Evolutionary conservation across 805 yeast genomes (phyloP).

Genomic region (Groenewaldozyma salmanticensis): DNA sequence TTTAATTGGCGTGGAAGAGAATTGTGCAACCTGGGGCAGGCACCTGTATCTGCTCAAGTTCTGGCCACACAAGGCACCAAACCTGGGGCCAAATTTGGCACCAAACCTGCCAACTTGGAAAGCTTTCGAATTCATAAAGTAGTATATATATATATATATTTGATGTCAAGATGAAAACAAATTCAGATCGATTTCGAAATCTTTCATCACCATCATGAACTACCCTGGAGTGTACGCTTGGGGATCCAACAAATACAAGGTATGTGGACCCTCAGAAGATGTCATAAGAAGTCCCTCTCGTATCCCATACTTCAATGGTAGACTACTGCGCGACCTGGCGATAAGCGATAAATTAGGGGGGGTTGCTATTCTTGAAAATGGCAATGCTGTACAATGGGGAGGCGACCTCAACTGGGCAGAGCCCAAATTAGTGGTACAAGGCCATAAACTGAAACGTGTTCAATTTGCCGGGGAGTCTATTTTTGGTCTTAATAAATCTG

Average conservation of each 20-base stretch:
- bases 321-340: slow-evolving; percentile 46
- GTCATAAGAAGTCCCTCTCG: slow-evolving; percentile 48
- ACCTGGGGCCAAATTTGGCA: too few relatives aligned
- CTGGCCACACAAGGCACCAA: too few relatives aligned
- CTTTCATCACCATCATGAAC: too few relatives aligned
- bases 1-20: too few relatives aligned
- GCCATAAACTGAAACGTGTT: slow-evolving; percentile 36
- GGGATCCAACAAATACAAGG: slow-evolving; percentile 42
- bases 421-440: slow-evolving; percentile 35
- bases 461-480: slow-evolving; percentile 40
- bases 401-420: slow-evolving; percentile 19
- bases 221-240: slow-evolving; percentile 54
- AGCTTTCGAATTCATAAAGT: too few relatives aligned
- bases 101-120: too few relatives aligned
- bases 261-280: slow-evolving; percentile 26
- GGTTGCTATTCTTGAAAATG: slow-evolving; percentile 54
- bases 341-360: slow-evolving; percentile 35
- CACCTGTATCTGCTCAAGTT: background rate
- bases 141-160: too few relatives aligned
- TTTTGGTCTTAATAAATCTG: slow-evolving; percentile 33
- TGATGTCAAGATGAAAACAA: too few relatives aligned
- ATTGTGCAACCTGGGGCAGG: slow-evolving; percentile 1
- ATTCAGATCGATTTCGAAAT: too few relatives aligned
- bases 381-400: slow-evolving; percentile 65
- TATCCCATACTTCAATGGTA: slow-evolving; percentile 53